These are phyloP conservation scores for Chaetomium cochliodes DNA, from an alignment of 495 filamentous ascomycete genomes.

Conservation along the genomic window DNA sequence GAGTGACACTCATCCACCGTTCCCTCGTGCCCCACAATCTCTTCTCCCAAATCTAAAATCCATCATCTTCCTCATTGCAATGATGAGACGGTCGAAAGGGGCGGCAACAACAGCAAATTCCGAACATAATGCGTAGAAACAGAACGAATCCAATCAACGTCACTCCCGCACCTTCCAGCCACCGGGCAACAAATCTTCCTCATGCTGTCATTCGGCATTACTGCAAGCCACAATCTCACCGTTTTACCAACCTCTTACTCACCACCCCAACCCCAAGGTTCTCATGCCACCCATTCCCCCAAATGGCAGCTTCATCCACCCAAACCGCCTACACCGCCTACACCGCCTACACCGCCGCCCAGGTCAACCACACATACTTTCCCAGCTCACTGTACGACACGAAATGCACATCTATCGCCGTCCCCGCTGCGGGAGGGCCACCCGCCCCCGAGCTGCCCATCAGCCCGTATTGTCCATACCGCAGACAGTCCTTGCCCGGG, in stretches of 20 bases:
- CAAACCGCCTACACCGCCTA: not conserved
- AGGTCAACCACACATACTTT: constrained; percentile 32
- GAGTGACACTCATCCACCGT: too few relatives aligned
- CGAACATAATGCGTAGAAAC: too few relatives aligned
- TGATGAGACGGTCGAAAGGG: too few relatives aligned
- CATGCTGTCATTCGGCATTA: not conserved
- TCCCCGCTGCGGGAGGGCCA: constrained; percentile 17
- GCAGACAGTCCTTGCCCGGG: constrained; percentile 22
- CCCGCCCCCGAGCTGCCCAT: constrained; percentile 22
- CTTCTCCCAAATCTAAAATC: too few relatives aligned
- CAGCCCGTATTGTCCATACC: constrained; percentile 30
- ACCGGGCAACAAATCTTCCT: too few relatives aligned
- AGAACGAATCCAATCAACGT: too few relatives aligned
- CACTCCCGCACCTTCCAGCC: too few relatives aligned
- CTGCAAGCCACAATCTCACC: constrained; percentile 2
- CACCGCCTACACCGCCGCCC: constrained; percentile 8
- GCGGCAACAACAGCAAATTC: too few relatives aligned
- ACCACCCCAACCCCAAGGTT: not conserved
- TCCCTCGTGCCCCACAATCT: too few relatives aligned
- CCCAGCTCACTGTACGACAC: constrained; percentile 21
- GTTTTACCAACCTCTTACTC: not conserved
- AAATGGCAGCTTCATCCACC: not conserved
- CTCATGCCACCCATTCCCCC: not conserved
- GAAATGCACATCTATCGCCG: constrained; percentile 22
- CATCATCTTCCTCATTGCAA: too few relatives aligned